Evolutionary conservation across 805 yeast genomes (phyloP), one percentile per base, ranked within the genome.

Genomic region (Grigorovia transvaalensis): DNA sequence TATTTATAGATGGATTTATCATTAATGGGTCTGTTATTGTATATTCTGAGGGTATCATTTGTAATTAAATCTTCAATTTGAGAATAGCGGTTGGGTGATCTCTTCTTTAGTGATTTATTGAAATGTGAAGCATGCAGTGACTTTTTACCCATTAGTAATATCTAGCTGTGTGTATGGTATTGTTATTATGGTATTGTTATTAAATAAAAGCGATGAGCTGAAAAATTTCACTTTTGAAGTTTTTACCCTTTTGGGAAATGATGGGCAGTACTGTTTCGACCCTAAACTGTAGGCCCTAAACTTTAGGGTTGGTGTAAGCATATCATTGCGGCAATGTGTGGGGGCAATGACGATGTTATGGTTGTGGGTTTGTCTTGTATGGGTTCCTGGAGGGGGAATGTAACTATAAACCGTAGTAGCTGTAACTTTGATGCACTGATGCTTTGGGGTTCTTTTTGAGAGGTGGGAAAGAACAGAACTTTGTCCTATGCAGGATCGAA

Each of bases 1-100:
- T 76, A 82, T 62, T 81, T 81, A 65, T 51, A 54, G 30, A 62
- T 30, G 42, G 53, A 41, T 6, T 54, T 49, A 38, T 60, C 55
- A 35, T 54, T 23, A 40, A 57, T 50, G 17, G 52, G 51, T 38
- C 52, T 49, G 46, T 56, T 46, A 13, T 62, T 59, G 19, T 56
- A 51, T 17, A 64, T 55, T 23, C 53, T 53, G 44, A 50, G 56
- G 4, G 53, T 49, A 54, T 58, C 57, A 20, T 52, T 47, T 4
- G 53, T 51, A 30, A 53, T 53, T 23, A 51, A 47, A 17, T 48
- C 45, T 44, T 50, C 48, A 30, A 60, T 43, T 30, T 52, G 48
- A 27, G 44, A 51, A 38, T 54, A 65, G 38, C 57, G 38, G 9
- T 44, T 45, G 1, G 50, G 51, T 12, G 54, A 51, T 7, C 55